Evolutionary conservation across 768 basidiomycete genomes (phyloP), one percentile per base, ranked within the genome.

Genomic region (Pisolithus microcarpus): DNA sequence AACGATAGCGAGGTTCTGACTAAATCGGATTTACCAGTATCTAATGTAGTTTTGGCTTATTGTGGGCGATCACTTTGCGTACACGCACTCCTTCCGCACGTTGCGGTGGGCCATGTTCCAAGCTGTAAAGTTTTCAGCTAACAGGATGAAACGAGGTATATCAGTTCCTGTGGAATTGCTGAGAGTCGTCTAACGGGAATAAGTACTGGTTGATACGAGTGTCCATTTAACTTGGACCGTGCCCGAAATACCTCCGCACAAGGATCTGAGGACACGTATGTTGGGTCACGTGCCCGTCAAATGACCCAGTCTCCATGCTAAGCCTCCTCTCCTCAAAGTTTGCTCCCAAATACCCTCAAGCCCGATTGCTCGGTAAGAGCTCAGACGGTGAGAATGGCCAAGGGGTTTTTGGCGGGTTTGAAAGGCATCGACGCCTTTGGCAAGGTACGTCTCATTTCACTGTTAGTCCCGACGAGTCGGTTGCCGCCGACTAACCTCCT

Each of bases 351-450:
- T 52, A 38, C 39, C 39, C 49, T 51, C 46, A 34, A 34, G 34
- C 47, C 52, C 46, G 54, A 56, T 55, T 52, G 48, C 44, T 55
- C 49, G 53, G 54, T 43, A 38, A 55, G 52, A 60, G 56, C 52
- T 54, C 54, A 51, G 55, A 53, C 58, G 47, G 61, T 50, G 48
- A 49, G 43, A 48, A 87, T 88, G 85, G 85, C 87, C 58, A 91
- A 85, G 70, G 83, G 85, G 57, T 70, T 90, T 58, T 76, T 91
- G 62, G 78, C 76, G 45, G 78, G 75, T 58, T 77, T 98, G 61
- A 92, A 89, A 67, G 91, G 92, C 65, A 79, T 98, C 49, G 96
- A 99, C 75, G 96, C 96, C 70, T 99, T 99, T 77, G 96, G 96
- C 55, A 99, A 98, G 85, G 95, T 95, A 62, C 6, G 28, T 44